Conservation (phyloP, 2,329 filamentous ascomycete genomes). For the Onygenales sp. region DNA sequence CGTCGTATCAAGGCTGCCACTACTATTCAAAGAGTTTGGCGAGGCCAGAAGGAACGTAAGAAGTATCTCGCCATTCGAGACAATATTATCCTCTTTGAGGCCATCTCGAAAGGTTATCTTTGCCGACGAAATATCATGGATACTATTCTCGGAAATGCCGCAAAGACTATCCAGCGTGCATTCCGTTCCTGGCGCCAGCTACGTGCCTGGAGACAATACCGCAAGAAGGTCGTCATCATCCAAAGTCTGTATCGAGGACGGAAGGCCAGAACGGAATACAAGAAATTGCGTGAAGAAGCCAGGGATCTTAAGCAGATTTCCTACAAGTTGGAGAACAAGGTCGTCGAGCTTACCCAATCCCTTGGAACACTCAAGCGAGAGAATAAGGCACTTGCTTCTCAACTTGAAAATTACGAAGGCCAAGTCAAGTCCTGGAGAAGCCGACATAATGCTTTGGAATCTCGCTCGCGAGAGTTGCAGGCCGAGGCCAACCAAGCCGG, state of each 20-base stretch:
- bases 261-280: conserved; percentile 72
- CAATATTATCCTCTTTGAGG: conserved; percentile 81
- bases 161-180: conserved; percentile 76
- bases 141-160: conserved; percentile 85
- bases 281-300: conserved; percentile 84
- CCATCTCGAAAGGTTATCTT: conserved; percentile 83
- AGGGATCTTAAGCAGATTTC: conserved; percentile 98
- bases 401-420: conserved; percentile 91
- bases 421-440: conserved; percentile 96
- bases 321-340: conserved; percentile 99
- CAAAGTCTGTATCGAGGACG: conserved; percentile 91
- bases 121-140: conserved; percentile 88
- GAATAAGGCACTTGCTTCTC: conserved; percentile 79
- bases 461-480: conserved; percentile 85
- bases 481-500: conserved; percentile 95
- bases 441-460: conserved; percentile 81
- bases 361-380: conserved; percentile 86
- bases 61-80: conserved; percentile 67
- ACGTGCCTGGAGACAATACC: conserved; percentile 75
- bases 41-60: conserved; percentile 81
- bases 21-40: conserved; percentile 91
- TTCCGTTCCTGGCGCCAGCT: conserved; percentile 77
- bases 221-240: conserved; percentile 77
- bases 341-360: conserved; percentile 92
- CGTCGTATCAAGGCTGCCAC: conserved; percentile 80